These are phyloP conservation scores for Phytomonas sp. DNA, from an alignment of 208 protist species.

Conservation along the genomic window DNA sequence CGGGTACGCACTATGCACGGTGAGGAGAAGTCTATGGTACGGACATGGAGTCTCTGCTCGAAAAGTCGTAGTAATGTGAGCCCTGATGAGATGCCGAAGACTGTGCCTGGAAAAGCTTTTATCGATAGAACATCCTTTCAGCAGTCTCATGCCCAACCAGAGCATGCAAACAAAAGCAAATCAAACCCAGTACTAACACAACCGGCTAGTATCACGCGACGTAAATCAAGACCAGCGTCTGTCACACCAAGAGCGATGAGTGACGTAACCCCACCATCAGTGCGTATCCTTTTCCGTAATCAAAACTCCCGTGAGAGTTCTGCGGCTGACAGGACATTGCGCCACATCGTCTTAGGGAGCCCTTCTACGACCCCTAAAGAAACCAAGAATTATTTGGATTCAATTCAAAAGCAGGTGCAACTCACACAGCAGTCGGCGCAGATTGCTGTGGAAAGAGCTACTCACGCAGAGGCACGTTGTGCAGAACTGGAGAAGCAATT, in stretches of 20 bases:
- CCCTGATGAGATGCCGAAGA: background rate
- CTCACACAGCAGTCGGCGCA: background rate
- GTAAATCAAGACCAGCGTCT: background rate
- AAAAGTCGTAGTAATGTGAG: constrained; percentile 5
- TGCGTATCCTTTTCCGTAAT: background rate
- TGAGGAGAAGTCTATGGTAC: constrained; percentile 12
- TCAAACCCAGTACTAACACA: background rate
- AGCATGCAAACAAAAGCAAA: background rate
- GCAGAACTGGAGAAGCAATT: constrained; percentile 19
- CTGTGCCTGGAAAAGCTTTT: background rate
- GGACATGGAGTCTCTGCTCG: background rate
- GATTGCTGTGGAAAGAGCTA: background rate
- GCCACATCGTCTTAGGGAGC: background rate
- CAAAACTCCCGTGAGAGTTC: background rate
- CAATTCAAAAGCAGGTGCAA: background rate
- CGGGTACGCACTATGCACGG: constrained; percentile 13
- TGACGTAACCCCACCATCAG: background rate
- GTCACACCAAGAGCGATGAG: constrained; percentile 1
- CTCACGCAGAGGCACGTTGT: constrained; percentile 11
- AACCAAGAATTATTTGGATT: background rate
- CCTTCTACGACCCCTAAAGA: background rate
- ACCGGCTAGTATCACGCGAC: no score
- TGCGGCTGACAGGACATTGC: background rate
- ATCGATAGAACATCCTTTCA: background rate
- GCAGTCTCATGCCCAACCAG: background rate